These are phyloP conservation scores for Pleurotus pulmonarius DNA, from an alignment of 768 basidiomycete species.

Conservation along the genomic window DNA sequence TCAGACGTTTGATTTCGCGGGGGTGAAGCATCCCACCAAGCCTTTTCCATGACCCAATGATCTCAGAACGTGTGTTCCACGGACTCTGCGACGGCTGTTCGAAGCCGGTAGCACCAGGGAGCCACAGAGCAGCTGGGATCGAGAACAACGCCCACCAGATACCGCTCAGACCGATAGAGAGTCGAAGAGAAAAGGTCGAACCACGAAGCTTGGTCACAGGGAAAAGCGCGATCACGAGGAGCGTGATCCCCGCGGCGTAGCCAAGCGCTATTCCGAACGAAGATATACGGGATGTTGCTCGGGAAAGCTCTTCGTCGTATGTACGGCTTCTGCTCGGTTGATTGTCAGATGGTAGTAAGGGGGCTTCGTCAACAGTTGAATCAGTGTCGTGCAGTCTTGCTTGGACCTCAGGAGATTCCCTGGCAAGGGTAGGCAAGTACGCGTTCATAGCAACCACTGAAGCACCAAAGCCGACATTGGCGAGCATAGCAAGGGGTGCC, in stretches of 20 bases:
- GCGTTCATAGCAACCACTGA: conserved; percentile 89
- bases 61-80: conserved; percentile 50
- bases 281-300: conserved; percentile 80
- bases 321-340: conserved; percentile 4
- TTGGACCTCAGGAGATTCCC: conserved; percentile 57
- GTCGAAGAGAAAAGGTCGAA: conserved; percentile 71
- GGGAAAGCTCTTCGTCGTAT: conserved; percentile 59
- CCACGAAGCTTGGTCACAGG: conserved; percentile 75
- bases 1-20: conserved; percentile 67
- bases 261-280: conserved; percentile 84
- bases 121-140: conserved; percentile 71
- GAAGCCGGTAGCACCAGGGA: conserved; percentile 42
- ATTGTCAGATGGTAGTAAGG: conserved; percentile 28
- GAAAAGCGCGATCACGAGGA: conserved; percentile 70
- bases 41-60: conserved; percentile 69
- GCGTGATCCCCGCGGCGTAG: conserved; percentile 77
- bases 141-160: conserved; percentile 87
- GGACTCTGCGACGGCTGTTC: conserved; percentile 16
- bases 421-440: conserved; percentile 75
- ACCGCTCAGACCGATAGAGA: conserved; percentile 83
- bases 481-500: conserved; percentile 66
- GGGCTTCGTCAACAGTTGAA: conserved; percentile 21
- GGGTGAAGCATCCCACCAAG: conserved; percentile 73
- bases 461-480: conserved; percentile 86
- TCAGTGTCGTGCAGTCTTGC: conserved; percentile 19